These are phyloP conservation scores for Geranium brycei DNA, from an alignment of 345 rosid genomes.

Conservation along the genomic window DNA sequence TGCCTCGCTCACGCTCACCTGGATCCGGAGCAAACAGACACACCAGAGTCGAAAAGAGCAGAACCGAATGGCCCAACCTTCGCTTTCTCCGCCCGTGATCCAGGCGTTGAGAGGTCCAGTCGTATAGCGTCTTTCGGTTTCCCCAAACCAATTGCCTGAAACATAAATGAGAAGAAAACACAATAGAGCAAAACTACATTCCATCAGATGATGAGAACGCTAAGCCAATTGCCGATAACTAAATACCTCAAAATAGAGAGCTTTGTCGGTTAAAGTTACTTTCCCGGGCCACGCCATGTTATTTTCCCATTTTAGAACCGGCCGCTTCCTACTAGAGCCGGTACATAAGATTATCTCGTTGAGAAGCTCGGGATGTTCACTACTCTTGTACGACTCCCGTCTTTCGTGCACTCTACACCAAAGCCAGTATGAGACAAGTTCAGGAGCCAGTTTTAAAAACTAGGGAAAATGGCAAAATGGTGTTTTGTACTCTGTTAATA, in stretches of 20 bases:
- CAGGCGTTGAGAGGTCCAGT: conserved; percentile 56
- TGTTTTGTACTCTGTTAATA: too few species aligned
- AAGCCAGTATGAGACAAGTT: conserved; percentile 1
- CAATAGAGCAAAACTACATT: neutral
- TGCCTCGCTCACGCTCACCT: conserved; percentile 32
- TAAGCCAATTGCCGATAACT: neutral
- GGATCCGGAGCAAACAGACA: conserved; percentile 53
- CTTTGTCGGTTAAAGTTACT: conserved; percentile 69
- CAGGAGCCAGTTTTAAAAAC: neutral
- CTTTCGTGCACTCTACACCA: conserved; percentile 75
- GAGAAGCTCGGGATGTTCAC: conserved; percentile 33
- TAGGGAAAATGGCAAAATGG: too few species aligned
- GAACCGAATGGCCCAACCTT: conserved; percentile 92
- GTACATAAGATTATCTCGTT: conserved; percentile 66
- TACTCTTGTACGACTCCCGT: conserved; percentile 49
- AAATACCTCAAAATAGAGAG: conserved; percentile 84
- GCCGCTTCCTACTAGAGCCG: conserved; percentile 71
- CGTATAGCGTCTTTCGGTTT: conserved; percentile 45
- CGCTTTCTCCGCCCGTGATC: conserved; percentile 49
- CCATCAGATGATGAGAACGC: neutral
- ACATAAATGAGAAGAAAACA: neutral
- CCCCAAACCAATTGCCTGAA: conserved; percentile 52
- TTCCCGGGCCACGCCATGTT: conserved; percentile 94
- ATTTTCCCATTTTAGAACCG: conserved; percentile 90
- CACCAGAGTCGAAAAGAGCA: conserved; percentile 73